A percentile compares a stretch with the other conserved stretches of the same genome.
Conservation (phyloP, 441 rosid species). For the Eutrema salsugineum region DNA sequence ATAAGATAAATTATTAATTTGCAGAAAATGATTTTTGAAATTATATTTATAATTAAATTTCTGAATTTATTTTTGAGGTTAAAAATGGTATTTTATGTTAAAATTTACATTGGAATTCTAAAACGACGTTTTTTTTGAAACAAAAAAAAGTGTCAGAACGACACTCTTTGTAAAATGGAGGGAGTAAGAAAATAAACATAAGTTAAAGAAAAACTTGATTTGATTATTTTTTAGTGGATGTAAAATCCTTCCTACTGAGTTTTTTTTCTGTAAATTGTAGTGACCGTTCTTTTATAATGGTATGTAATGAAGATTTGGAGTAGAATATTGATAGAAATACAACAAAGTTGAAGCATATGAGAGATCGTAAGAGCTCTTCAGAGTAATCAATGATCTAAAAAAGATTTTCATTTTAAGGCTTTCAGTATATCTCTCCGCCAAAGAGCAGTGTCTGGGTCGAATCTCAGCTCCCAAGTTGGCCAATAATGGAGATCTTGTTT, state of each 20-base stretch:
- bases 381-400: neutral
- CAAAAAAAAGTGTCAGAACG: too few species aligned
- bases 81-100: too few species aligned
- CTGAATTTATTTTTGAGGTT: too few species aligned
- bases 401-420: constrained; percentile 38
- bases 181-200: neutral
- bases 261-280: neutral
- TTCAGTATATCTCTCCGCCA: constrained; percentile 73
- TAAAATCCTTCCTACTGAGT: neutral
- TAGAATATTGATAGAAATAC: constrained; percentile 10
- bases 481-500: constrained; percentile 98
- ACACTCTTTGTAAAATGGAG: too few species aligned
- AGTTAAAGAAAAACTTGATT: neutral
- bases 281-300: neutral
- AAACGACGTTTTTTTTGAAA: too few species aligned
- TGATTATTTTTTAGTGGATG: neutral
- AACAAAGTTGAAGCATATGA: constrained; percentile 14
- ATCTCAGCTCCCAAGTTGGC: constrained; percentile 96
- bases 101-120: too few species aligned
- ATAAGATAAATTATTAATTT: too few species aligned
- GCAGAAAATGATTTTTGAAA: too few species aligned
- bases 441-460: constrained; percentile 70
- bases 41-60: too few species aligned
- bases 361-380: neutral
- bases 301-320: constrained; percentile 3